Evolutionary conservation across 345 rosid genomes (phyloP).

Genomic region (Citrus australasica): DNA sequence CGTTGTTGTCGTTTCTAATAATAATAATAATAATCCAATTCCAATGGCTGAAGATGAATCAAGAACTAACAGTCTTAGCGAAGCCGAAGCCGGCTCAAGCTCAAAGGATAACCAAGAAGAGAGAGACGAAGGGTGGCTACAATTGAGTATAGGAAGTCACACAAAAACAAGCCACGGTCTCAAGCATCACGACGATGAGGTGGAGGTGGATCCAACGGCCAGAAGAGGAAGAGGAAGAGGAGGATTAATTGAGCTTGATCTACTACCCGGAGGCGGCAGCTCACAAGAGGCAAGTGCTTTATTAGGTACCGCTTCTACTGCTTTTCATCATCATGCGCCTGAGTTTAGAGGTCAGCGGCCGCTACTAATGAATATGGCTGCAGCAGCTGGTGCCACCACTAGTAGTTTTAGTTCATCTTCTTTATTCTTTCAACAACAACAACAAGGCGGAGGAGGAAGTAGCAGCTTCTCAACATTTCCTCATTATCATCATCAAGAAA

Average conservation of each 20-base stretch:
- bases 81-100: conserved; percentile 54
- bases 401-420: conserved; percentile 24
- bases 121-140: conserved; percentile 75
- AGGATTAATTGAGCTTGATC: conserved; percentile 62
- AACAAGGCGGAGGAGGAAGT: conserved; percentile 13
- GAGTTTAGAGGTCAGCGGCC: conserved; percentile 34
- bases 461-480: conserved; percentile 43
- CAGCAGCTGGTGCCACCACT: no score
- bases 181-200: conserved; percentile 6
- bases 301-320: conserved; percentile 21
- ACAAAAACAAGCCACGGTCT: conserved; percentile 20
- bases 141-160: conserved; percentile 62
- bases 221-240: conserved; percentile 33
- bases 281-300: conserved; percentile 25
- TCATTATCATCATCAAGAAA: conserved; percentile 45
- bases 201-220: conserved; percentile 31
- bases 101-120: conserved; percentile 51
- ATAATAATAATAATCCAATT: neutral
- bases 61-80: conserved; percentile 55
- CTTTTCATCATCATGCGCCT: conserved; percentile 26
- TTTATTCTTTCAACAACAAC: conserved; percentile 40
- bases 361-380: no score
- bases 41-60: conserved; percentile 89
- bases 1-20: conserved; percentile 5
- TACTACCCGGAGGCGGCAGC: conserved; percentile 36